A percentile compares a stretch with the other conserved stretches of the same genome.
These are phyloP conservation scores for Graphilbum sp. DNA, from an alignment of 2,329 filamentous ascomycete genomes.

Conservation along the genomic window DNA sequence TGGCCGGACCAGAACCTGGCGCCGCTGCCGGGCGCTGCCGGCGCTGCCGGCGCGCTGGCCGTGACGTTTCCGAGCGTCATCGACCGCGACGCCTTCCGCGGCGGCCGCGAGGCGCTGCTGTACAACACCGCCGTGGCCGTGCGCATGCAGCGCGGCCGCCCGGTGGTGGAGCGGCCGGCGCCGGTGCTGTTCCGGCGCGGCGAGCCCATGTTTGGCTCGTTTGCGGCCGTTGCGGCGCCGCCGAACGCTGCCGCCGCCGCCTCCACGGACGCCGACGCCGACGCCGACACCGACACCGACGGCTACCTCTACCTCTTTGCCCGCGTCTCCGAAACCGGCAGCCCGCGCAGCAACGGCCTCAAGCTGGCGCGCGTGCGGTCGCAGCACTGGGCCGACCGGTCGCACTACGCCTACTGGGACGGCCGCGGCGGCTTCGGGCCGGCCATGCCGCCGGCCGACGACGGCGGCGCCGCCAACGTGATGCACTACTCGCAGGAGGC, in stretches of 20 bases:
- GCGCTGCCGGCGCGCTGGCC: not conserved
- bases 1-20: slow-evolving; percentile 10
- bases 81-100: slow-evolving; percentile 5
- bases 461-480: slow-evolving; percentile 7
- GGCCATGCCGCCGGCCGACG: slow-evolving; percentile 4
- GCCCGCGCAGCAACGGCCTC: slow-evolving; percentile 8
- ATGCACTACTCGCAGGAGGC: slow-evolving; percentile 5
- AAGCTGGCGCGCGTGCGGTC: slow-evolving; percentile 8
- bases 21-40: slow-evolving; percentile 1
- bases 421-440: slow-evolving; percentile 3
- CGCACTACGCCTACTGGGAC: slow-evolving; percentile 8
- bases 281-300: no score
- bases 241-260: no score
- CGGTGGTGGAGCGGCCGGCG: slow-evolving; percentile 2
- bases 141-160: slow-evolving; percentile 1
- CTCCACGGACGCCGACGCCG: no score
- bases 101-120: slow-evolving; percentile 4
- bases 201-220: slow-evolving; percentile 8
- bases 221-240: slow-evolving; percentile 2
- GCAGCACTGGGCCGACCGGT: slow-evolving; percentile 3
- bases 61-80: slow-evolving; percentile 8
- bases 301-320: slow-evolving; percentile 9
- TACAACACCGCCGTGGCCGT: slow-evolving; percentile 9
- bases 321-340: slow-evolving; percentile 5
- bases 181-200: slow-evolving; percentile 5